Percentiles rank a stretch among this genome's conserved stretches.
phyloP scores from a whole-genome alignment of 2,329 filamentous ascomycete species.

The Pseudopyricularia javanii region DNA sequence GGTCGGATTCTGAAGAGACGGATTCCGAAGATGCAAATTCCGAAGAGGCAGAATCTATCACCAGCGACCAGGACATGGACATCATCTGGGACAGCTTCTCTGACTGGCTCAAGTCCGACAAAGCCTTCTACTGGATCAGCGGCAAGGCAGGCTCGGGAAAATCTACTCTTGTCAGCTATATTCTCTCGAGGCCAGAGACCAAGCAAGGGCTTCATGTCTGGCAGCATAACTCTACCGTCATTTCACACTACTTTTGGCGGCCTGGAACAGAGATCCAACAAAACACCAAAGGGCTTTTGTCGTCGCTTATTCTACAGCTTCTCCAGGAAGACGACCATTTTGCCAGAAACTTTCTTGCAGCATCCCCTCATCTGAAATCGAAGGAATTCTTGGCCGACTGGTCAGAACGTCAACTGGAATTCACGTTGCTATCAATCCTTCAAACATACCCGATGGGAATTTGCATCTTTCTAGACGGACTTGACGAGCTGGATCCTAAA shows the following conservation, averaged over 20 bases:
- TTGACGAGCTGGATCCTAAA: not conserved
- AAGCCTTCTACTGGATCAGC: slow-evolving; percentile 14
- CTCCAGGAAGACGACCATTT: not conserved
- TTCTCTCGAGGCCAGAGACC: slow-evolving; percentile 3
- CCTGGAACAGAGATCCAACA: not conserved
- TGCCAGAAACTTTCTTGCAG: not conserved
- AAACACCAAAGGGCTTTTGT: not conserved
- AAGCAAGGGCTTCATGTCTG: not conserved
- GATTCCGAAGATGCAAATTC: no score
- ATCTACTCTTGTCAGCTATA: slow-evolving; percentile 17
- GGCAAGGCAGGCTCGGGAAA: slow-evolving; percentile 21
- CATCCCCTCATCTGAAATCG: not conserved
- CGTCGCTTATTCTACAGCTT: not conserved
- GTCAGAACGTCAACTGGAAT: not conserved
- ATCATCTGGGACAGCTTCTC: not conserved
- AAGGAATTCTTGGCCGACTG: not conserved
- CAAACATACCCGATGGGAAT: not conserved
- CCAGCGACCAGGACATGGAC: no score
- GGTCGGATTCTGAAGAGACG: no score
- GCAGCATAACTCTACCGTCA: not conserved
- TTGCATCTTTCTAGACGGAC: not conserved
- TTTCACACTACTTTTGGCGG: not conserved
- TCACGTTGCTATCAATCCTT: not conserved
- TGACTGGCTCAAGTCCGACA: not conserved
- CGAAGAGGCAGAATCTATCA: no score